A percentile compares a stretch with the other conserved stretches of the same genome.
Conservation (phyloP, 176 grass and related monocot genomes). For the Cenchrus purpureus region DNA sequence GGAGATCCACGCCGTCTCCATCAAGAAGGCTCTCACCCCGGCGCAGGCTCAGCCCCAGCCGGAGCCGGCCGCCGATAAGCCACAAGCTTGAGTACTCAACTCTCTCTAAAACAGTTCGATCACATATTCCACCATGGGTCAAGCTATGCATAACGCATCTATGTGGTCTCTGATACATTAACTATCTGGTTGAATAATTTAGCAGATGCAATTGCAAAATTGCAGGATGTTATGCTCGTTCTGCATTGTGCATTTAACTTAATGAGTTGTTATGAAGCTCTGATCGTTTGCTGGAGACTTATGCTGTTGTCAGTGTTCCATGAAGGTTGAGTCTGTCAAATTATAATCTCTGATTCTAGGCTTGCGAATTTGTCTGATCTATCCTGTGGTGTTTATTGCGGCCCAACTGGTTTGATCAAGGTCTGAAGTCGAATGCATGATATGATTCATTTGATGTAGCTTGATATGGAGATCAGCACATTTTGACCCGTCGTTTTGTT, state of each 20-base stretch:
- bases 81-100: constrained; percentile 38
- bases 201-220: constrained; percentile 4
- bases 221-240: background rate
- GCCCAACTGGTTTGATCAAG: background rate
- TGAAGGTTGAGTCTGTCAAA: background rate
- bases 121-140: background rate
- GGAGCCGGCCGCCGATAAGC: constrained; percentile 45
- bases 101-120: constrained; percentile 9
- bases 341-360: background rate
- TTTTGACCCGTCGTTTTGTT: no score
- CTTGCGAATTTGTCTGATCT: no score
- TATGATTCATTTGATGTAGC: no score
- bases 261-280: background rate
- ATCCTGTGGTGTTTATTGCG: background rate
- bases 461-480: no score
- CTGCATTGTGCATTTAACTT: background rate
- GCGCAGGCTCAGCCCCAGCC: constrained; percentile 65
- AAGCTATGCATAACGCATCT: background rate
- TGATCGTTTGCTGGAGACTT: background rate
- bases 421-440: background rate
- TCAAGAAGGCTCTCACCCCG: constrained; percentile 94
- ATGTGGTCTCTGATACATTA: constrained; percentile 1
- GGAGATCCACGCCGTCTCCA: constrained; percentile 93
- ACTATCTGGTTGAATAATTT: constrained; percentile 50
- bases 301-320: background rate